phyloP scores from a whole-genome alignment of 768 basidiomycete genomes.

The Pulveroboletus sp. region DNA sequence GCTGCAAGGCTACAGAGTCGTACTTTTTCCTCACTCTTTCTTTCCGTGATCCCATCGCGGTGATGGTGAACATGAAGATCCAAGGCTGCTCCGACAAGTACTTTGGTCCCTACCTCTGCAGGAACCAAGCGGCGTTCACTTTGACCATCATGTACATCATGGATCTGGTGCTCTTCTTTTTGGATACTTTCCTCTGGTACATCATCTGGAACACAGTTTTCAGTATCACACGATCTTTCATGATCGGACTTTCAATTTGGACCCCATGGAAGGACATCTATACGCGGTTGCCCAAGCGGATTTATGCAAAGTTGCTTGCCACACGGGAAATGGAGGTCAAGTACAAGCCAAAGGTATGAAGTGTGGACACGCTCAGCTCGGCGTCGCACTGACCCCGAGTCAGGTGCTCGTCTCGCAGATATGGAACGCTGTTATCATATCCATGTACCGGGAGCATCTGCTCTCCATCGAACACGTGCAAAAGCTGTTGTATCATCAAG shows the following conservation, averaged over 20 bases:
- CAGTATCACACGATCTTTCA: slow-evolving; percentile 83
- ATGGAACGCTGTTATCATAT: slow-evolving; percentile 99
- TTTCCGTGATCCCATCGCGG: slow-evolving; percentile 87
- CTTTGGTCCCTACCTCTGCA: slow-evolving; percentile 80
- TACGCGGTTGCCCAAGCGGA: slow-evolving; percentile 91
- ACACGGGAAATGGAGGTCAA: slow-evolving; percentile 96
- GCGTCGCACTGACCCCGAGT: not conserved
- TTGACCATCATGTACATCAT: slow-evolving; percentile 98
- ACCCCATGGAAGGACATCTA: slow-evolving; percentile 99
- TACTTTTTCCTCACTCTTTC: slow-evolving; percentile 98
- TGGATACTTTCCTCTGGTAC: slow-evolving; percentile 99
- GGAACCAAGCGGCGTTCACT: slow-evolving; percentile 92
- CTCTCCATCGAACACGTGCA: slow-evolving; percentile 98
- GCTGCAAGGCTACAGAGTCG: slow-evolving; percentile 94
- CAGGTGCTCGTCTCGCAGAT: slow-evolving; percentile 97
- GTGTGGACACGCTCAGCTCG: not conserved
- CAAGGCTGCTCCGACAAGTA: slow-evolving; percentile 84
- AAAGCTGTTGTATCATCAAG: slow-evolving; percentile 95
- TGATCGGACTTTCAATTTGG: slow-evolving; percentile 94
- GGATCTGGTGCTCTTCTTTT: slow-evolving; percentile 95
- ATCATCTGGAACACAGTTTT: slow-evolving; percentile 99
- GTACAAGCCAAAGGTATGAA: slow-evolving; percentile 95
- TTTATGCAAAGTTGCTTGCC: slow-evolving; percentile 92
- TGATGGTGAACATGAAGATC: slow-evolving; percentile 96
- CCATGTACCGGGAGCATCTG: slow-evolving; percentile 99